Base-by-base conservation (phyloP, 2,329 filamentous ascomycete species). In the Alternaria sp. region DNA sequence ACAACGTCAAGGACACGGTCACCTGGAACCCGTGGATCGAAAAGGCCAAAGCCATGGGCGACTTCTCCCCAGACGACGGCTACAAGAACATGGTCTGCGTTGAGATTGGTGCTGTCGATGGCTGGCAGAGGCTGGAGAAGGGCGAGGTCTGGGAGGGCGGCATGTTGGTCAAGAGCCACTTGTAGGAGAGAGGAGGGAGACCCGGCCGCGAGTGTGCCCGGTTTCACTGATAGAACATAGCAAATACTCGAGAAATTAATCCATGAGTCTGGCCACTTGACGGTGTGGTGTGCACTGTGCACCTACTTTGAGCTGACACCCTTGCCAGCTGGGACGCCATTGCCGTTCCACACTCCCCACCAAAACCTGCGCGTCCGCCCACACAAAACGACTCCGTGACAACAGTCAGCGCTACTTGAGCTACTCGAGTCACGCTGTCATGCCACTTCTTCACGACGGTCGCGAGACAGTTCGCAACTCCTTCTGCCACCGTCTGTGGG, bases 21-120 rank as follows among this genome's bases (percentile, higher is more conserved):
- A 90, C 98, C 29, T 99, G 95, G 95, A 99, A 99, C 79, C 95
- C 95, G 2, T 97, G 94, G 93, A 84, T 85, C 39, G 91, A 93
- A 63, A 96, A 96, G 82, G 88, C 91, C 1, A 86, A 88, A 69
- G 84, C 84, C 5, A 96, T 97, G 80, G 88, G 82, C 51, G 95
- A 99, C 78, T 97, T 98, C 76, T 86, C 85, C 58, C 95, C 95
- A 49, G 90, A 96, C 73, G 90, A 93, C 53, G 95, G 91, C 36
- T 98, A 90, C 83, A 92, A 92, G 83, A 87, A 92, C 58, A 97
- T 98, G 92, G 82, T 99, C 41, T 98, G 95, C 75, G 86, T 98
- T 50, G 95, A 99, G 83, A 91, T 94, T 2, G 95, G 95, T 11
- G 85, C 88, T 9, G 94, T 98, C 17, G 84, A 86, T 66, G 86